A percentile compares a stretch with the other conserved stretches of the same genome.
Evolutionary conservation across 2,329 filamentous ascomycete genomes (phyloP).

Genomic region (Colletotrichum neosansevieriae): DNA sequence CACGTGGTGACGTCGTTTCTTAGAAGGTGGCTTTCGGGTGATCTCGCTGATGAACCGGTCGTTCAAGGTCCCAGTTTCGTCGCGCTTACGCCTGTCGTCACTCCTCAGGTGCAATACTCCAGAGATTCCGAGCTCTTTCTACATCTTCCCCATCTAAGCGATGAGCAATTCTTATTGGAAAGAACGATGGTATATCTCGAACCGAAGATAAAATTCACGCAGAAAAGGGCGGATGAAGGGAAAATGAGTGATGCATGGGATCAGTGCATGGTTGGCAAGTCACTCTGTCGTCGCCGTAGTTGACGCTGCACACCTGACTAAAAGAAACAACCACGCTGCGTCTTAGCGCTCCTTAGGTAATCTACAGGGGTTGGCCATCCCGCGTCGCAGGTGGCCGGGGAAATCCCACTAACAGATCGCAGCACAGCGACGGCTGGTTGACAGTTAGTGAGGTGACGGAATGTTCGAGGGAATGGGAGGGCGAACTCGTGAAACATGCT

Average conservation of each 20-base stretch:
- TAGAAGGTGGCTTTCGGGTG: no score
- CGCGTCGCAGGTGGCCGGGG: background rate
- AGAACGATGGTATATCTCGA: background rate
- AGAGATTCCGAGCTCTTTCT: background rate
- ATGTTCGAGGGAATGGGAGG: background rate
- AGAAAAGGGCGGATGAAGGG: background rate
- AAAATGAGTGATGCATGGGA: constrained; percentile 1
- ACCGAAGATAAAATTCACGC: background rate
- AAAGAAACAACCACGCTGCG: constrained; percentile 15
- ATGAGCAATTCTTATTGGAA: background rate
- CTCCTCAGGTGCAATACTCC: background rate
- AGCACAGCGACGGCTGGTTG: rapidly evolving
- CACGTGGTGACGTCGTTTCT: background rate
- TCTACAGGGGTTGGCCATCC: background rate
- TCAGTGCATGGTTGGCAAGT: background rate
- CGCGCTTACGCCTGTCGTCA: background rate
- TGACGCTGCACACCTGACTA: constrained; percentile 27
- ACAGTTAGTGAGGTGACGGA: constrained; percentile 1
- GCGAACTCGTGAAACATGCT: constrained; percentile 18
- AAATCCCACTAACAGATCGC: constrained; percentile 7
- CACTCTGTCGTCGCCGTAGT: background rate
- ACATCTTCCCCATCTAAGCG: background rate
- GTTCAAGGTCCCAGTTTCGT: background rate
- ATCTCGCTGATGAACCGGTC: background rate
- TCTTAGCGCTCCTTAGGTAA: constrained; percentile 33